Evolutionary conservation across 2,329 filamentous ascomycete species (phyloP), one percentile per base, ranked within the genome.

Genomic region (Rutstroemia sp.): DNA sequence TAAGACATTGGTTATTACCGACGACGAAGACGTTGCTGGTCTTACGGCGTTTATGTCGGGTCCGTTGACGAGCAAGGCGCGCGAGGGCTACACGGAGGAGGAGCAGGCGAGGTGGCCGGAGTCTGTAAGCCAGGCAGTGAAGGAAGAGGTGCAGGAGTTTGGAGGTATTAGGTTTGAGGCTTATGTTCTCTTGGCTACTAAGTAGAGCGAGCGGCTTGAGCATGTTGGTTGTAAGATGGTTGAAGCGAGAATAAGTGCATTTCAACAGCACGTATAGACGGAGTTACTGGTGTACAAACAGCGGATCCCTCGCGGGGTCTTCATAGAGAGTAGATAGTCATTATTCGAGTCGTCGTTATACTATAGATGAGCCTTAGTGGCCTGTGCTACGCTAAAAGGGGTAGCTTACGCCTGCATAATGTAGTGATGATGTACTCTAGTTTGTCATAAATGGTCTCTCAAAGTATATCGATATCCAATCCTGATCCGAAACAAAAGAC

Each of bases 11-110:
- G 41, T 66, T 45, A 63, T 69, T 44, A 39, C 56, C 37, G 63
- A 64, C 16, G 57, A 61, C 5, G 63, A 68, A 41, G 64, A 69
- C 44, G 52, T 68, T 39, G 64, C 61, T 19, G 67, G 66, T 2
- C 63, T 69, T 50, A 67, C 62, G 42, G 57, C 54, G 53, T 60
- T 69, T 37, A 67, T 67, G 62, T 61, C 63, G 25, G 66, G 67
- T 44, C 64, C 65, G 10, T 61, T 69, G 63, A 69, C 68, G 63
- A 46, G 12, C 25, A 66, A 61, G 61, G 67, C 67, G 23, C 64
- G 66, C 12, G 62, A 66, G 46, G 67, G 42, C 5, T 46, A 46
- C 14, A 46, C 42, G 19, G 42, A 46, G 42, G 18, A 46, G 14
- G 42, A 46, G 12, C 18, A 46, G 42, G 42, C 18, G 42, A 46